Evolutionary conservation across 768 basidiomycete genomes (phyloP), one percentile per base, ranked within the genome.

Genomic region (Cyclocybe aegerita): DNA sequence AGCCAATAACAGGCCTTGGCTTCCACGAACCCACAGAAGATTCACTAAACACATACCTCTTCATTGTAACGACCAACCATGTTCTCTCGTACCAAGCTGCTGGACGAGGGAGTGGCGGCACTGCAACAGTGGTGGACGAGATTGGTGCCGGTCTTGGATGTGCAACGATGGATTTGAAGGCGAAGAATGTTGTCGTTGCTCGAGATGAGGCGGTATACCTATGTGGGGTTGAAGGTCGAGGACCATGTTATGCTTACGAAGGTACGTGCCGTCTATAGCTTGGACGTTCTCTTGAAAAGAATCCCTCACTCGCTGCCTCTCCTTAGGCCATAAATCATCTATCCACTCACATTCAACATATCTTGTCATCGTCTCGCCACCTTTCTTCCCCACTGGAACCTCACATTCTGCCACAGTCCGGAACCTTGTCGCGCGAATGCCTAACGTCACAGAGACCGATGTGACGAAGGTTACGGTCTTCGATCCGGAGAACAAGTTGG

Each of bases 1-100:
- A 99, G 62, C 94, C 96, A 1, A 86, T 98, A 48, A 98, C 96
- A 0, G 94, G 90, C 3, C 80, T 98, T 2, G 93, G 92, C 0
- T 96, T 98, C 70, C 79, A 82, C 14, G 87, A 91, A 62, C 77
- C 86, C 0, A 67, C 69, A 8, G 69, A 72, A 2, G 70, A 73
- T 4, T 59, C 65, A n/a, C 65, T 73, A 2, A 73, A 75, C 14
- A 62, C 82, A 11, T 81, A 82, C 60, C 76, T 98, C 6, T 88
- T 94, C 65, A 86, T 98, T 39, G 87, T 88, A n/a, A 98, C 95
- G 0, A 92, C 86, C 0, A 88, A 86, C 48, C 80, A 84, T 30
- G 89, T 94, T 1, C 73, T 96, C 16, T 79, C 81, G 6, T 87
- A 93, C 60, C 83, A 86, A 32, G 83, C 86, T 0, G 79, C 87